Percentiles rank a stretch among this genome's conserved stretches.
Evolutionary conservation across 1,284 basidiomycete genomes (phyloP).

Genomic region (Ustilago trichophora): DNA sequence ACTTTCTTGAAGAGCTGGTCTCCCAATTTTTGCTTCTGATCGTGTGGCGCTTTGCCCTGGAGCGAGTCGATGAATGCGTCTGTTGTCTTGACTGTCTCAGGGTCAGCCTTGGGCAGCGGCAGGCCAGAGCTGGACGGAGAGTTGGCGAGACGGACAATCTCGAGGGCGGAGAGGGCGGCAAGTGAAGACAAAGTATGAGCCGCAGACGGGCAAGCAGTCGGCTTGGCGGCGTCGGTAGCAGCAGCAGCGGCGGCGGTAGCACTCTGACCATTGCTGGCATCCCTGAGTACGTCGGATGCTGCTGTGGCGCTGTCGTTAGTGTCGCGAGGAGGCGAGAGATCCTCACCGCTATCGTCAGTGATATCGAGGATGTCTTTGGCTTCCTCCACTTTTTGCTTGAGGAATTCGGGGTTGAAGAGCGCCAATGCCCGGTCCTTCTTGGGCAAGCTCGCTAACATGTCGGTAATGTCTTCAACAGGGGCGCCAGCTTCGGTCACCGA

Average conservation of each 20-base stretch:
- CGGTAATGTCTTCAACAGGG: constrained; percentile 69
- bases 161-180: constrained; percentile 74
- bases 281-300: constrained; percentile 7
- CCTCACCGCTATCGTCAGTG: constrained; percentile 65
- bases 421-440: constrained; percentile 89
- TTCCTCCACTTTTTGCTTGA: constrained; percentile 80
- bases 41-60: constrained; percentile 72
- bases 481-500: constrained; percentile 30
- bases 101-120: constrained; percentile 77
- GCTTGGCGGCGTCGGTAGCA: neutral
- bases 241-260: constrained; percentile 12
- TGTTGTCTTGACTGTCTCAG: constrained; percentile 75
- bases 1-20: constrained; percentile 74
- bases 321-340: constrained; percentile 2
- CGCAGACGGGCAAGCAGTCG: neutral
- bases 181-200: constrained; percentile 68
- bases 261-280: constrained; percentile 50
- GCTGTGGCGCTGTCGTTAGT: neutral
- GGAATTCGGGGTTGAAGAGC: constrained; percentile 83
- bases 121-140: constrained; percentile 70
- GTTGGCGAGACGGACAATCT: constrained; percentile 73
- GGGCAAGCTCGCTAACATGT: constrained; percentile 81
- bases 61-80: constrained; percentile 80
- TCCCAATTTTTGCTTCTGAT: constrained; percentile 76
- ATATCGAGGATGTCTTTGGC: constrained; percentile 75